Percentiles rank a stretch among this genome's conserved stretches.
Evolutionary conservation across 495 filamentous ascomycete genomes (phyloP).

Genomic region (Massariosphaeria phaeospora): DNA sequence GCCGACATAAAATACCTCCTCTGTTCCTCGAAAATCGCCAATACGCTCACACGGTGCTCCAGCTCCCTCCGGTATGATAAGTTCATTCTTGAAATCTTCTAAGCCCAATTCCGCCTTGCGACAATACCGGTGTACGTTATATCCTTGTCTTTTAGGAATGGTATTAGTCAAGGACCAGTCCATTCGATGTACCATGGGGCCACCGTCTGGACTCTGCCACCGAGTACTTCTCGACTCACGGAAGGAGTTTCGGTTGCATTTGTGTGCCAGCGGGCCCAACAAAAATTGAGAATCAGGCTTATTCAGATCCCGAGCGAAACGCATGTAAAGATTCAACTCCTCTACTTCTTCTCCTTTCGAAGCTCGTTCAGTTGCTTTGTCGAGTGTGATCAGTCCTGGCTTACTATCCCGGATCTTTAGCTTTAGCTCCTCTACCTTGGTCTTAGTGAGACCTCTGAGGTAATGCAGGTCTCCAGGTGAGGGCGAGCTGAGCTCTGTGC

Average conservation of each 20-base stretch:
- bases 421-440: conserved; percentile 1
- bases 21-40: neutral
- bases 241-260: neutral
- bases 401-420: too few species aligned
- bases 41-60: neutral
- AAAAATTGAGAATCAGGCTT: neutral
- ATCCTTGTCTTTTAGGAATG: neutral
- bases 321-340: conserved; percentile 5
- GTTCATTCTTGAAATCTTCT: neutral
- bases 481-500: neutral
- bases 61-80: neutral
- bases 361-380: too few species aligned
- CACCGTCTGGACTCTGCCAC: too few species aligned
- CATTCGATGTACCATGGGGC: conserved; percentile 13
- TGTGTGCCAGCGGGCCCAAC: neutral
- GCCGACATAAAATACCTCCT: conserved; percentile 8
- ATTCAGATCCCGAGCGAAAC: neutral
- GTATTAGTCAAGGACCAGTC: conserved; percentile 14
- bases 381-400: too few species aligned
- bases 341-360: too few species aligned
- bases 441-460: neutral
- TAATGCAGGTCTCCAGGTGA: neutral
- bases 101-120: neutral
- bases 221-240: conserved; percentile 2
- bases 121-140: conserved; percentile 3